Conservation (phyloP, 2,329 filamentous ascomycete genomes). For the Colletotrichum lupini region DNA sequence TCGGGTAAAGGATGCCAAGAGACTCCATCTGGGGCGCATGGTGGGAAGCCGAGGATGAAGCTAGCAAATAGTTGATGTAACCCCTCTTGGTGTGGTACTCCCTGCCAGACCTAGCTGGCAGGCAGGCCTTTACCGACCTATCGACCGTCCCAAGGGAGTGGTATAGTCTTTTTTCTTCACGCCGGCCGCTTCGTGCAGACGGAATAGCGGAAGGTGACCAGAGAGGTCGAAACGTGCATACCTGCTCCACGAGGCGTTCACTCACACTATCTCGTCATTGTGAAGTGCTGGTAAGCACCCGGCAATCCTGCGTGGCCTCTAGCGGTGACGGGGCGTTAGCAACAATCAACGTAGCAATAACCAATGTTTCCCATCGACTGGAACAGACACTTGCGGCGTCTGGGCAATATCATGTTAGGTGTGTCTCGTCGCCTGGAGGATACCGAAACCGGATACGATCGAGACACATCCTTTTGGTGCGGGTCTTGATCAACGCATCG, state of each 20-base stretch:
- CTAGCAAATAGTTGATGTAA: conserved; percentile 16
- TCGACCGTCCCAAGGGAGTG: conserved; percentile 22
- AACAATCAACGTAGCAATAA: background rate
- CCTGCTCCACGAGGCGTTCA: conserved; percentile 25
- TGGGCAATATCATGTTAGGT: background rate
- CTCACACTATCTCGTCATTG: background rate
- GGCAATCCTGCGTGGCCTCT: background rate
- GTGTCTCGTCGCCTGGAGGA: background rate
- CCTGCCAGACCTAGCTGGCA: background rate
- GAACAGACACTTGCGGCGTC: background rate
- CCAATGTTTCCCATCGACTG: background rate
- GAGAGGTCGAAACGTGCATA: conserved; percentile 29
- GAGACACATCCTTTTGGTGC: background rate
- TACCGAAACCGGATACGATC: background rate
- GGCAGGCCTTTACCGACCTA: background rate
- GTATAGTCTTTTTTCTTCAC: conserved; percentile 23
- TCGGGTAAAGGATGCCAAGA: background rate
- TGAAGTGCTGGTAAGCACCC: conserved; percentile 5
- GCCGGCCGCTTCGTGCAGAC: conserved; percentile 30
- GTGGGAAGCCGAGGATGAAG: background rate
- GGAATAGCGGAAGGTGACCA: conserved; percentile 33
- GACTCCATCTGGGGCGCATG: background rate
- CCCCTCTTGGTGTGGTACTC: conserved; percentile 11
- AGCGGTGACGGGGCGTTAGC: background rate
- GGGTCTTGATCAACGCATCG: background rate